These are phyloP conservation scores for Boletus reticulatus DNA, from an alignment of 768 basidiomycete genomes.

Conservation along the genomic window DNA sequence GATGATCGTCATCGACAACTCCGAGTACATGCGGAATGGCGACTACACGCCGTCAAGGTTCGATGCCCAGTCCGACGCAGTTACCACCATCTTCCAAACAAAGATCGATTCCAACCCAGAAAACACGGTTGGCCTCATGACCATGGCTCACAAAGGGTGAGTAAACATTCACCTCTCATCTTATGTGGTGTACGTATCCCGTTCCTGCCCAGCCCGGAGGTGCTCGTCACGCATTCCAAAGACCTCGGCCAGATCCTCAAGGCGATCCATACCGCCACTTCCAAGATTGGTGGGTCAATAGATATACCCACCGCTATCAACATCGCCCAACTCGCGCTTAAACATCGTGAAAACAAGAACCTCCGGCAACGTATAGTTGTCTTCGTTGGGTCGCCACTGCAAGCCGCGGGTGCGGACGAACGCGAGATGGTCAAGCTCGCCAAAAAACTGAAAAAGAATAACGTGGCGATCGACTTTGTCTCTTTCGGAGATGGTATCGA, in stretches of 20 bases:
- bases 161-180: conserved; percentile 21
- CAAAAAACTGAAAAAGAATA: conserved; percentile 99
- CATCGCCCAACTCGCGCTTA: conserved; percentile 93
- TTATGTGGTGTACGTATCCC: background rate
- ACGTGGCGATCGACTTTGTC: conserved; percentile 91
- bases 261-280: conserved; percentile 68
- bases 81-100: conserved; percentile 84
- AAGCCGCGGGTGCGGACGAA: conserved; percentile 67
- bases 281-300: conserved; percentile 74
- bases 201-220: conserved; percentile 68
- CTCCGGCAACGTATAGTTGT: conserved; percentile 94
- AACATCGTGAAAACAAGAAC: conserved; percentile 98
- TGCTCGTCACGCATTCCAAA: conserved; percentile 93
- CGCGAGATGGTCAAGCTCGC: conserved; percentile 84
- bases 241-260: conserved; percentile 90
- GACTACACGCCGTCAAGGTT: conserved; percentile 87
- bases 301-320: conserved; percentile 91
- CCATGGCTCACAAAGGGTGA: conserved; percentile 96
- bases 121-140: conserved; percentile 97
- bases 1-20: conserved; percentile 97
- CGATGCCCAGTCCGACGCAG: conserved; percentile 89
- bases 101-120: conserved; percentile 97
- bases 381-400: conserved; percentile 89
- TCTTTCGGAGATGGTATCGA: conserved; percentile 89
- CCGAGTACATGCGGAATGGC: conserved; percentile 95